Percentiles rank a stretch among this genome's conserved stretches.
phyloP scores from a whole-genome alignment of 73 alveolate species.

The Paramecium octaurelia region DNA sequence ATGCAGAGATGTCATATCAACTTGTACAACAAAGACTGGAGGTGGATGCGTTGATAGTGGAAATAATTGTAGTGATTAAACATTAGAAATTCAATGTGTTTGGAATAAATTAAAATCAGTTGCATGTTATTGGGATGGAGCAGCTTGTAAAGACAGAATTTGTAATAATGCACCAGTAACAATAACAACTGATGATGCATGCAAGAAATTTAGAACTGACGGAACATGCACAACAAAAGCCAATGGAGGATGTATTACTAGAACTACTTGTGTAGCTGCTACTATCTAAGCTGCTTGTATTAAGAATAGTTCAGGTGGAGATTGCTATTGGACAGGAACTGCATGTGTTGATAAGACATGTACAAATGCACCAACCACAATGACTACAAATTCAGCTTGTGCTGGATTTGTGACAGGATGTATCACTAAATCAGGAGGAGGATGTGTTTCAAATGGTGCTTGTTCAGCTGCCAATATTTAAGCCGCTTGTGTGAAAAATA shows the following conservation, averaged over 20 bases:
- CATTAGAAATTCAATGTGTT: not conserved
- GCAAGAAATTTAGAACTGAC: not conserved
- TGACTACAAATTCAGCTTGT: not conserved
- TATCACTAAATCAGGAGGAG: not conserved
- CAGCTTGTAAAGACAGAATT: not conserved
- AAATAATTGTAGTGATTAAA: not conserved
- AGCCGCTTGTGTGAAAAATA: not conserved
- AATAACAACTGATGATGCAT: not conserved
- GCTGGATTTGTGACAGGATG: not conserved
- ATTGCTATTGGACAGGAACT: not conserved
- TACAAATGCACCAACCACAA: conserved; percentile 13
- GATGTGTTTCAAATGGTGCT: not conserved
- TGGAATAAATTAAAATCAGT: not conserved
- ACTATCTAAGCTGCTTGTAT: not conserved
- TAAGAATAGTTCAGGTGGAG: not conserved
- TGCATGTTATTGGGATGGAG: not conserved
- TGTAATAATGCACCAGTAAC: not conserved
- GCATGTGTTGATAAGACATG: not conserved
- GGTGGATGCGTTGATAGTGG: conserved; percentile 29
- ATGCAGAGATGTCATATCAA: not conserved
- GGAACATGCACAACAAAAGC: not conserved
- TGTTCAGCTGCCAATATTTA: not conserved
- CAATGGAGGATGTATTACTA: conserved; percentile 17
- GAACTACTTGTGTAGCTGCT: not conserved
- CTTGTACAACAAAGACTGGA: not conserved